phyloP scores from a whole-genome alignment of 805 yeast species.

The Candida patagonica region DNA sequence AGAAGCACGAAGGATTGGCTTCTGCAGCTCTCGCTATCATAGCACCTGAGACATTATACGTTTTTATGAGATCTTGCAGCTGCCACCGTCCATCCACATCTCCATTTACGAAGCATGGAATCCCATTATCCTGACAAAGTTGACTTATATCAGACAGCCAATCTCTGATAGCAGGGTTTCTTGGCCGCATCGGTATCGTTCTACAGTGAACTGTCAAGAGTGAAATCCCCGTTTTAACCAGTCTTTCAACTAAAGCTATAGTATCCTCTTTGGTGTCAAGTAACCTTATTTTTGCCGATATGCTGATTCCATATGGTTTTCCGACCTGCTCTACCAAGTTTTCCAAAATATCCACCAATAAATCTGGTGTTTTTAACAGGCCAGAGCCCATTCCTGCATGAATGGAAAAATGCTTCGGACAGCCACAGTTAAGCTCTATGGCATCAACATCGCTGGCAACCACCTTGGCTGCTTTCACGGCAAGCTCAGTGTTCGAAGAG shows the following conservation, averaged over 20 bases:
- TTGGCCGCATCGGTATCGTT: conserved; percentile 71
- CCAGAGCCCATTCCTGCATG: conserved; percentile 99
- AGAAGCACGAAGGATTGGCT: conserved; percentile 70
- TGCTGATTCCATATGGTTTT: conserved; percentile 61
- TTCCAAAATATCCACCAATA: conserved; percentile 56
- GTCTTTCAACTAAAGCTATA: conserved; percentile 43
- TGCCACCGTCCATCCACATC: conserved; percentile 51
- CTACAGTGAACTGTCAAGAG: conserved; percentile 90
- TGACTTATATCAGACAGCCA: conserved; percentile 53
- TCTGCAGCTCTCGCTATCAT: conserved; percentile 95
- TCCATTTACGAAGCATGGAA: conserved; percentile 78
- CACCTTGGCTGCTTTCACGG: conserved; percentile 77
- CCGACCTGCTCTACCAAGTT: conserved; percentile 76
- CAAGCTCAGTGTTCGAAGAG: conserved; percentile 70
- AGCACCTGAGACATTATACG: conserved; percentile 61
- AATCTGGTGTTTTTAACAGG: conserved; percentile 69
- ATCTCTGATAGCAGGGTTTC: conserved; percentile 71
- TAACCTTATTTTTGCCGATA: conserved; percentile 83
- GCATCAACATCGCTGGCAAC: conserved; percentile 85
- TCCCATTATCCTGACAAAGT: conserved; percentile 51
- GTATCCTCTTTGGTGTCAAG: conserved; percentile 58
- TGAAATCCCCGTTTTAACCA: conserved; percentile 70
- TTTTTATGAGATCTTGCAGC: conserved; percentile 39
- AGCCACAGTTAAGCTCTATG: conserved; percentile 90
- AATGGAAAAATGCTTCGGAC: conserved; percentile 91